Evolutionary conservation across 805 yeast species (phyloP).

Genomic region (Zygosaccharomyces pseudorouxii): DNA sequence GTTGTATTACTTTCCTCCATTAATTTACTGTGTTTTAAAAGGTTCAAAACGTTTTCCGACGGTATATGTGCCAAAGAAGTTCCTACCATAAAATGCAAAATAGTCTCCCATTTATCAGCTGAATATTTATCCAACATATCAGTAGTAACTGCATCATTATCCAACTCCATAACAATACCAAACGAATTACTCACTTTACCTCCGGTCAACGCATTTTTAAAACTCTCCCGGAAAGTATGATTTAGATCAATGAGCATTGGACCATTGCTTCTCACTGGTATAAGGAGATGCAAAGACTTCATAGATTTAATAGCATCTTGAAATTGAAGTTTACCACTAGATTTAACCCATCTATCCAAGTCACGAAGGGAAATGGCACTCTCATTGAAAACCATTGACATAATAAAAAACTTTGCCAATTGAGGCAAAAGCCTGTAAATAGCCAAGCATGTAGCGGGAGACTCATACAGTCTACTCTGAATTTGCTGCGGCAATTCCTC

Average conservation of each 20-base stretch:
- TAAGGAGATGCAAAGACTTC: conserved; percentile 66
- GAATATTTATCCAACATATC: conserved; percentile 75
- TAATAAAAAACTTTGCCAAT: conserved; percentile 80
- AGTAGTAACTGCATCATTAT: conserved; percentile 52
- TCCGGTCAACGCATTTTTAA: conserved; percentile 82
- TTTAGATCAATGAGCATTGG: conserved; percentile 47
- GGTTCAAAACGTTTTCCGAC: conserved; percentile 71
- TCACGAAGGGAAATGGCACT: conserved; percentile 62
- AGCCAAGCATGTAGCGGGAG: conserved; percentile 93
- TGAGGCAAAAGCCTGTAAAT: conserved; percentile 86
- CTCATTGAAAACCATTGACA: conserved; percentile 81
- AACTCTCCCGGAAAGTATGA: conserved; percentile 66
- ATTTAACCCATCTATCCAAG: conserved; percentile 70
- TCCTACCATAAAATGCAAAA: conserved; percentile 96
- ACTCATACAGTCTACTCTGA: conserved; percentile 74
- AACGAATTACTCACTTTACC: conserved; percentile 62
- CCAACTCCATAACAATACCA: conserved; percentile 62
- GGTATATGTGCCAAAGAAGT: conserved; percentile 69
- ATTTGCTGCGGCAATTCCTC: conserved; percentile 85
- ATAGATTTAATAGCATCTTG: conserved; percentile 76
- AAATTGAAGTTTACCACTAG: conserved; percentile 48
- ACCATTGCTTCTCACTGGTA: conserved; percentile 33
- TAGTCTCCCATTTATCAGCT: conserved; percentile 86
- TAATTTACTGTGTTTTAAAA: conserved; percentile 74
- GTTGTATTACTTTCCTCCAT: conserved; percentile 60